These are phyloP conservation scores for Apiospora arundinis DNA, from an alignment of 2,329 filamentous ascomycete genomes.

Conservation along the genomic window DNA sequence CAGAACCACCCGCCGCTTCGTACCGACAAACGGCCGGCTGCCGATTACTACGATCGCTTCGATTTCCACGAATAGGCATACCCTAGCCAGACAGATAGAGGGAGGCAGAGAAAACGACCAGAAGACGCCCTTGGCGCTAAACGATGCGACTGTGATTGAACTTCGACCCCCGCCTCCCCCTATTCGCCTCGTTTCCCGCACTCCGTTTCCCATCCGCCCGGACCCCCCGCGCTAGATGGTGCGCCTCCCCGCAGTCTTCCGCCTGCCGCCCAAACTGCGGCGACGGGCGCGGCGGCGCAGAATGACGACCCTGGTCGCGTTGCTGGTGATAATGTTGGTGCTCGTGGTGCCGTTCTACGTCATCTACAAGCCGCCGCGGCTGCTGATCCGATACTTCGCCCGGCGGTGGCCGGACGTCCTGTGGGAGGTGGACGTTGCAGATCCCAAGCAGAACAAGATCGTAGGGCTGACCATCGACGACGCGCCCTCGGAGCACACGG, in stretches of 20 bases:
- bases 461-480: slow-evolving; percentile 89
- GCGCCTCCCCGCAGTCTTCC: slow-evolving; percentile 52
- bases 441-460: slow-evolving; percentile 59
- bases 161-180: not conserved
- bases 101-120: not conserved
- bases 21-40: slow-evolving; percentile 1
- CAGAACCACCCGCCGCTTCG: not conserved
- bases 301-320: slow-evolving; percentile 58
- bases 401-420: slow-evolving; percentile 78
- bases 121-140: not conserved
- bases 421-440: slow-evolving; percentile 65
- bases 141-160: slow-evolving; percentile 2
- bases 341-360: slow-evolving; percentile 61
- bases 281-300: slow-evolving; percentile 64
- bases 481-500: slow-evolving; percentile 75
- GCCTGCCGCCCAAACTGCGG: slow-evolving; percentile 61
- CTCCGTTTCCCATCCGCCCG: not conserved
- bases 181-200: not conserved
- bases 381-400: slow-evolving; percentile 74
- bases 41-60: not conserved
- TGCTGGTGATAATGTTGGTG: slow-evolving; percentile 46
- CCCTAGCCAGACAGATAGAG: not conserved
- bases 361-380: slow-evolving; percentile 81
- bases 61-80: not conserved
- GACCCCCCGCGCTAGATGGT: slow-evolving; percentile 34